A percentile compares a stretch with the other conserved stretches of the same genome.
Conservation (phyloP, 1,284 basidiomycete species). For the Sanghuangporus weigelae region DNA sequence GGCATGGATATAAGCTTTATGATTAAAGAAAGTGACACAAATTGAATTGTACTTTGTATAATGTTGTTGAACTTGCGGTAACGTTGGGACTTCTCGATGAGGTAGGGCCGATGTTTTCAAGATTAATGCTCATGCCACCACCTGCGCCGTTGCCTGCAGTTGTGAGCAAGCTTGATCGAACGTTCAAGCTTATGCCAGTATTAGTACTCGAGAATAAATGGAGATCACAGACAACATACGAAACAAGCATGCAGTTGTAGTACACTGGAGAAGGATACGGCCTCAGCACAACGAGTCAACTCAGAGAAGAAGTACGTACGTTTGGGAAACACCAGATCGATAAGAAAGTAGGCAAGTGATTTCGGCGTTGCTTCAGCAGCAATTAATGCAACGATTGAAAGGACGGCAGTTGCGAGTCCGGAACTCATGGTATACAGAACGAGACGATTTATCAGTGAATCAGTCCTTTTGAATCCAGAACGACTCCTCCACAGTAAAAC, state of each 20-base stretch:
- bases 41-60: neutral
- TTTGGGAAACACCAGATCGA: neutral
- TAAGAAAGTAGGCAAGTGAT: neutral
- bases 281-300: too few species aligned
- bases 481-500: neutral
- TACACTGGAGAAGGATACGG: neutral
- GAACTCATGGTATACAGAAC: conserved; percentile 6
- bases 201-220: neutral
- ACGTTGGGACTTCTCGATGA: neutral
- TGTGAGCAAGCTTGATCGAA: neutral
- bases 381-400: conserved; percentile 3
- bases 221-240: neutral
- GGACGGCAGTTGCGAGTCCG: neutral
- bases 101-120: neutral
- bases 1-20: neutral
- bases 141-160: neutral
- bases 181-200: neutral
- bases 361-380: neutral
- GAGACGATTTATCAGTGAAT: neutral
- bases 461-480: conserved; percentile 6
- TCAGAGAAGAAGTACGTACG: neutral
- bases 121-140: neutral
- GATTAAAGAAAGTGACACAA: neutral
- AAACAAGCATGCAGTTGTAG: neutral
- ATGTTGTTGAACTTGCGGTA: neutral